phyloP scores from a whole-genome alignment of 306 rosid species.

The Dalbergia cochinchinensis region DNA sequence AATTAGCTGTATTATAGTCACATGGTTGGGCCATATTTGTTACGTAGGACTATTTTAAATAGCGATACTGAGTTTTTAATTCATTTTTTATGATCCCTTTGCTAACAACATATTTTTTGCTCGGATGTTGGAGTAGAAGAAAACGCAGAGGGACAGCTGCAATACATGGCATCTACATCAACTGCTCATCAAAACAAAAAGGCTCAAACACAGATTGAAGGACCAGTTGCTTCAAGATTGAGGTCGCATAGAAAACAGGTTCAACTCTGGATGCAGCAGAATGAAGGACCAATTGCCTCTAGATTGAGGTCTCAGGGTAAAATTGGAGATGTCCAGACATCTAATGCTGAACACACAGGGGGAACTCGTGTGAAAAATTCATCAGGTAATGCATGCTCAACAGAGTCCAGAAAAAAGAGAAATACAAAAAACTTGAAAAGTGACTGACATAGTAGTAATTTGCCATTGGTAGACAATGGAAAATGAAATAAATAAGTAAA shows the following conservation, averaged over 20 bases:
- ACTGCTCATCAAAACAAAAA: neutral
- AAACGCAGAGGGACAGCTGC: neutral
- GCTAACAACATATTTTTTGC: neutral
- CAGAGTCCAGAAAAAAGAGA: neutral
- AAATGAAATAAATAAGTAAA: neutral
- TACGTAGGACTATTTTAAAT: too few relatives aligned
- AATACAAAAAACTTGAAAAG: neutral
- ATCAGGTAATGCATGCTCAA: constrained; percentile 21
- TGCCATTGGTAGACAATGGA: neutral
- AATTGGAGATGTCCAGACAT: neutral
- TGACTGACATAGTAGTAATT: neutral
- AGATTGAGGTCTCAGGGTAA: neutral
- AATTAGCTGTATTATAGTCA: too few relatives aligned
- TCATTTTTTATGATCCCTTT: neutral
- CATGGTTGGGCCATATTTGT: too few relatives aligned
- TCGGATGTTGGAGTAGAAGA: neutral
- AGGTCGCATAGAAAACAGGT: neutral
- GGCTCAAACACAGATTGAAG: too few relatives aligned
- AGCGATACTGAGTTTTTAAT: neutral
- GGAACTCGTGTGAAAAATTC: neutral
- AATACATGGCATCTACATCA: neutral
- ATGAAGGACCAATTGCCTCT: constrained; percentile 7
- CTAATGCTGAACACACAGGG: neutral
- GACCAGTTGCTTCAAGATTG: too few relatives aligned
- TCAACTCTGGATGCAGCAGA: neutral